Evolutionary conservation across 768 basidiomycete genomes (phyloP).

Genomic region (Asterophora parasitica): DNA sequence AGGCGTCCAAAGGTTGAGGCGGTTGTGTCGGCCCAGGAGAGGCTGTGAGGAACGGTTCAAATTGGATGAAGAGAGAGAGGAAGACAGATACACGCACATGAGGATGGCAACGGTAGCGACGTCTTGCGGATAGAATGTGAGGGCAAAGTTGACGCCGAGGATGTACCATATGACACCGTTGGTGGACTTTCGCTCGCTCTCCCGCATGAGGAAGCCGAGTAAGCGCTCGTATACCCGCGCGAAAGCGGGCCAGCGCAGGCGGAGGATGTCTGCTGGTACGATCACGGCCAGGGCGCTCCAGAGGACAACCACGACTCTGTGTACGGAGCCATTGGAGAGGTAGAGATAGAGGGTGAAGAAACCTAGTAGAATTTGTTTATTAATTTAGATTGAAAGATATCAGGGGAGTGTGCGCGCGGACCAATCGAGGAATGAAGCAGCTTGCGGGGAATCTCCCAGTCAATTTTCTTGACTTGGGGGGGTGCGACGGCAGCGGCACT

Average conservation of each 20-base stretch:
- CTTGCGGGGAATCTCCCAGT: constrained; percentile 92
- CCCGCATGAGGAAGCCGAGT: constrained; percentile 85
- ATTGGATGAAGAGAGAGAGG: neutral
- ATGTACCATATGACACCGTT: constrained; percentile 94
- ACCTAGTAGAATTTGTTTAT: constrained; percentile 21
- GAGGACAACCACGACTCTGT: constrained; percentile 56
- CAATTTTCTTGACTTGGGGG: constrained; percentile 38
- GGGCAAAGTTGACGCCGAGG: constrained; percentile 74
- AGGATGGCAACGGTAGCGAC: constrained; percentile 87
- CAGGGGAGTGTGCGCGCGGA: constrained; percentile 33
- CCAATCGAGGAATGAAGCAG: constrained; percentile 85
- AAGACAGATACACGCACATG: constrained; percentile 51
- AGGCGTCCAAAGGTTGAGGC: constrained; percentile 91
- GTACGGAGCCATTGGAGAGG: constrained; percentile 53
- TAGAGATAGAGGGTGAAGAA: constrained; percentile 42
- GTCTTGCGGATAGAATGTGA: constrained; percentile 76
- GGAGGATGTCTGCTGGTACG: constrained; percentile 68
- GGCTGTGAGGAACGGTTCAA: constrained; percentile 36
- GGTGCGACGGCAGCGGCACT: neutral
- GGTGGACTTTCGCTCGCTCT: constrained; percentile 74
- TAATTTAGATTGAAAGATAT: constrained; percentile 5
- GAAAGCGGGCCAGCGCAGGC: constrained; percentile 61
- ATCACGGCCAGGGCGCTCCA: constrained; percentile 64
- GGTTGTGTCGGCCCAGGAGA: constrained; percentile 94
- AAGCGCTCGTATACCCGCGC: constrained; percentile 64